These are phyloP conservation scores for Saccharomycopsis babjevae DNA, from an alignment of 805 yeast genomes.

Conservation along the genomic window DNA sequence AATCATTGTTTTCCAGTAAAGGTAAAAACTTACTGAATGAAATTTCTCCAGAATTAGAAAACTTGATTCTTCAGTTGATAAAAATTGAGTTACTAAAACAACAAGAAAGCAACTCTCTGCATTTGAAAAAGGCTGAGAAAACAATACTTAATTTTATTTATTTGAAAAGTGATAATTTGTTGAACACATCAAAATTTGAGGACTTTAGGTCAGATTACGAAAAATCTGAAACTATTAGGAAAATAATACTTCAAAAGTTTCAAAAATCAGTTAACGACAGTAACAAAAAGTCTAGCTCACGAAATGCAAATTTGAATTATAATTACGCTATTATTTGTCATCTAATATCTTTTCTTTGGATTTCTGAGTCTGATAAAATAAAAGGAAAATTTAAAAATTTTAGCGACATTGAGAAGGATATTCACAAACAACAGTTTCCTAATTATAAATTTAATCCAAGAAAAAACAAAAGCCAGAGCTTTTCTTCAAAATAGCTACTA, in stretches of 20 bases:
- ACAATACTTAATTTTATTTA: not conserved
- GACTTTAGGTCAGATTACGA: not conserved
- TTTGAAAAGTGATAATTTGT: not conserved
- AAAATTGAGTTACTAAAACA: slow-evolving; percentile 12
- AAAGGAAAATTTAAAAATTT: slow-evolving; percentile 30
- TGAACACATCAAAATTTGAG: not conserved
- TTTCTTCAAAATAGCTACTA: not conserved
- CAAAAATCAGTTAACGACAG: not conserved
- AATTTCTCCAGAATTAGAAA: slow-evolving; percentile 18
- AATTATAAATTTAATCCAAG: slow-evolving; percentile 34
- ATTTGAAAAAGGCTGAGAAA: not conserved
- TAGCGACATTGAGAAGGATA: slow-evolving; percentile 32
- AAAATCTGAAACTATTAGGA: not conserved
- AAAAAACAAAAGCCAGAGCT: slow-evolving; percentile 18
- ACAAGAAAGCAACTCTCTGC: slow-evolving; percentile 1
- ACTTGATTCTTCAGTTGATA: not conserved
- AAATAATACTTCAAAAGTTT: not conserved
- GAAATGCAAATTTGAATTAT: slow-evolving; percentile 11
- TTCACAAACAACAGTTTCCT: slow-evolving; percentile 34
- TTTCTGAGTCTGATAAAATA: slow-evolving; percentile 29
- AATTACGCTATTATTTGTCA: slow-evolving; percentile 34
- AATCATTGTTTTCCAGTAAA: not conserved
- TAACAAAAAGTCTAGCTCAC: not conserved
- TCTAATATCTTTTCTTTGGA: slow-evolving; percentile 36
- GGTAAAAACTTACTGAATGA: not conserved